phyloP scores from a whole-genome alignment of 257 asterid genomes.

The Solanum peruvianum region DNA sequence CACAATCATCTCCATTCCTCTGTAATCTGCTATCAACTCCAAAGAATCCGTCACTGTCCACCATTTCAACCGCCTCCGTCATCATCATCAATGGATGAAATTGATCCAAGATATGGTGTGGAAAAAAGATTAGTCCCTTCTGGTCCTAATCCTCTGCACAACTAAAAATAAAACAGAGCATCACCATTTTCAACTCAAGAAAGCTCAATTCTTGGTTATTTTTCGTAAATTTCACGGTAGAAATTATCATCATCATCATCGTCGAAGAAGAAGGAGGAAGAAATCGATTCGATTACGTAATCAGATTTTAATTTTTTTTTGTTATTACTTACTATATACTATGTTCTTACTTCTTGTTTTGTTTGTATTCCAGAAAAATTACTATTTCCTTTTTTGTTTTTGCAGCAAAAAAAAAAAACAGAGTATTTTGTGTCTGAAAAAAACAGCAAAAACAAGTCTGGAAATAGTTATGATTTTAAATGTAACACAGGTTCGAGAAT shows the following conservation, averaged over 20 bases:
- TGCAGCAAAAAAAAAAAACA: background rate
- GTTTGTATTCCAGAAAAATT: background rate
- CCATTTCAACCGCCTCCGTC: conserved; percentile 18
- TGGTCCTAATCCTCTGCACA: conserved; percentile 88
- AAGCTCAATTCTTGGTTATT: background rate
- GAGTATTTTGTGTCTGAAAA: background rate
- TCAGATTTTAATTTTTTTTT: background rate
- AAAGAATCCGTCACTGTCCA: conserved; percentile 48
- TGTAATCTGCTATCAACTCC: conserved; percentile 24
- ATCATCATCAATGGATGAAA: conserved; percentile 18
- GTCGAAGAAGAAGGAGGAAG: background rate
- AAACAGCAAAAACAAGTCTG: conserved; percentile 56
- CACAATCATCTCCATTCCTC: background rate
- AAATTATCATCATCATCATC: background rate
- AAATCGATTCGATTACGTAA: background rate
- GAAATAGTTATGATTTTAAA: conserved; percentile 30
- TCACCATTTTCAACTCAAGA: background rate
- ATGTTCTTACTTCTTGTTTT: background rate
- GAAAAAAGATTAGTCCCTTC: conserved; percentile 79
- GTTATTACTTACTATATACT: conserved; percentile 9
- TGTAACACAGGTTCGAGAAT: background rate
- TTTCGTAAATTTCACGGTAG: background rate
- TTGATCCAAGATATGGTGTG: conserved; percentile 76
- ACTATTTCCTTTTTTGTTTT: conserved; percentile 66
- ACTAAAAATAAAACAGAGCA: conserved; percentile 14